These are phyloP conservation scores for Emericellopsis cladophorae DNA, from an alignment of 2,329 filamentous ascomycete species.

Conservation along the genomic window DNA sequence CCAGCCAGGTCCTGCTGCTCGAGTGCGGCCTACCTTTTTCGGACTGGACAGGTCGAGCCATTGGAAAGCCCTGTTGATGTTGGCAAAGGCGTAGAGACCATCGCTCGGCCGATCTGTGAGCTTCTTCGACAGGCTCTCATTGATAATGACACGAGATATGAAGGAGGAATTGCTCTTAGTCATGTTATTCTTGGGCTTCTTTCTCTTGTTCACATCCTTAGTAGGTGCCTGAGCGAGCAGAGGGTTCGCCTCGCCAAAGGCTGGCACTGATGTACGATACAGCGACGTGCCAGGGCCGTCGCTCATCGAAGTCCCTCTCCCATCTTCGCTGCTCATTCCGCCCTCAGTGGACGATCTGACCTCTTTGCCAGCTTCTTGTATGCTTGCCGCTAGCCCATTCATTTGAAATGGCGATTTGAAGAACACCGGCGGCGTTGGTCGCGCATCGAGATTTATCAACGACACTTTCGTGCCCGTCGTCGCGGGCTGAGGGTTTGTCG, in stretches of 20 bases:
- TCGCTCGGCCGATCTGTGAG: constrained; percentile 66
- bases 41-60: constrained; percentile 83
- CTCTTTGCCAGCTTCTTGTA: constrained; percentile 51
- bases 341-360: constrained; percentile 47
- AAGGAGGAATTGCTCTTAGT: constrained; percentile 98
- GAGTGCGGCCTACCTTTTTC: constrained; percentile 40
- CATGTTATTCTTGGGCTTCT: constrained; percentile 97
- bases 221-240: constrained; percentile 49
- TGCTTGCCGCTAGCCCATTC: constrained; percentile 30
- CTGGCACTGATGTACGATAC: constrained; percentile 38
- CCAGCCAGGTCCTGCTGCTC: too few relatives aligned
- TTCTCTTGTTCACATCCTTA: constrained; percentile 67
- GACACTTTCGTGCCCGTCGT: constrained; percentile 77
- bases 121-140: constrained; percentile 69
- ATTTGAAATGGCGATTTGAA: constrained; percentile 6
- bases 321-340: constrained; percentile 44
- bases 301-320: constrained; percentile 37
- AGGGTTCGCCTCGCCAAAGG: constrained; percentile 79
- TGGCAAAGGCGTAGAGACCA: constrained; percentile 83
- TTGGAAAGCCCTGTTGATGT: constrained; percentile 89
- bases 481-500: constrained; percentile 73
- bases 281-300: constrained; percentile 26
- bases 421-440: constrained; percentile 28
- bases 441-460: constrained; percentile 57
- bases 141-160: constrained; percentile 88